Evolutionary conservation across 2,329 filamentous ascomycete species (phyloP).

Genomic region (Clarireedia hainanense): DNA sequence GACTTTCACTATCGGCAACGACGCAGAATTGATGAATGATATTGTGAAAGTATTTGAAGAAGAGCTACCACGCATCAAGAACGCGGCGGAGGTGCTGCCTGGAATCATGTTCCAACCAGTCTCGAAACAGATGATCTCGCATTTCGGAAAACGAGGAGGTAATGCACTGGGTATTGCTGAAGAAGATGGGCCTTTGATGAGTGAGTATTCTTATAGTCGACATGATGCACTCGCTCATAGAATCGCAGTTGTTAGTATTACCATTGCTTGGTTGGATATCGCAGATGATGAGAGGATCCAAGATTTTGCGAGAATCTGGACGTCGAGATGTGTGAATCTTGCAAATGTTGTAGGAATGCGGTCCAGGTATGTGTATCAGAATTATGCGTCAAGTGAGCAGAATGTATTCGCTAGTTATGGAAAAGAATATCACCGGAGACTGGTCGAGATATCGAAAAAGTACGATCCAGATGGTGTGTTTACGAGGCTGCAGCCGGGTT

Average conservation of each 20-base stretch:
- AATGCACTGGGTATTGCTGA: conserved; percentile 20
- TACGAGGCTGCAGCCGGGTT: conserved; percentile 30
- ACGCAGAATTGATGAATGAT: conserved; percentile 8
- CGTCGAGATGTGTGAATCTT: conserved; percentile 7
- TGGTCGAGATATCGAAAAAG: conserved; percentile 19
- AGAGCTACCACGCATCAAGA: conserved; percentile 10
- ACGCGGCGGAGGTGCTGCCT: conserved; percentile 13
- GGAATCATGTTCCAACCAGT: conserved; percentile 18
- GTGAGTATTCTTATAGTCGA: background rate
- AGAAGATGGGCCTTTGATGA: conserved; percentile 12
- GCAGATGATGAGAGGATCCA: conserved; percentile 30
- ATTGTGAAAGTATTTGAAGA: conserved; percentile 16
- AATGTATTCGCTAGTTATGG: conserved; percentile 32
- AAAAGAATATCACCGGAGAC: conserved; percentile 25
- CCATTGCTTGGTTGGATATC: conserved; percentile 25
- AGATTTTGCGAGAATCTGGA: conserved; percentile 8
- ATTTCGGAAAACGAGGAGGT: conserved; percentile 18
- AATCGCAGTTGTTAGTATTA: conserved; percentile 1
- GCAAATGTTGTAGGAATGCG: conserved; percentile 29
- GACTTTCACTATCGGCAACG: background rate
- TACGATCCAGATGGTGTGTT: conserved; percentile 26
- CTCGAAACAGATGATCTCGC: conserved; percentile 14
- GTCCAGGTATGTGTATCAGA: conserved; percentile 34
- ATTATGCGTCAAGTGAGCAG: conserved; percentile 32
- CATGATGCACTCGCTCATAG: background rate